Evolutionary conservation across 140 eudicot species (phyloP).

Genomic region (Erigeron philadelphicus): DNA sequence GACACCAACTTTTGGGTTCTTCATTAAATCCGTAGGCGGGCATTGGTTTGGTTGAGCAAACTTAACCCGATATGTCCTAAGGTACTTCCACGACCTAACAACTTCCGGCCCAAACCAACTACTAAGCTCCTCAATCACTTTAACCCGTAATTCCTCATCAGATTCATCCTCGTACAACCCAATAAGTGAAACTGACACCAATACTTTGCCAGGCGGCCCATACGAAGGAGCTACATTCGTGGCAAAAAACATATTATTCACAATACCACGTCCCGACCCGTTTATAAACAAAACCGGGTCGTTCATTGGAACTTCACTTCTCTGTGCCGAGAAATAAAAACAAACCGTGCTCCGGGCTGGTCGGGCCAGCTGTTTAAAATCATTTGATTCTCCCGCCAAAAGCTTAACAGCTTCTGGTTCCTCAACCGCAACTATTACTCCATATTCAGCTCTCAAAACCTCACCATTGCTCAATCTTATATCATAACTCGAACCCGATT

Average conservation of each 20-base stretch:
- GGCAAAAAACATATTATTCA: slow-evolving; percentile 47
- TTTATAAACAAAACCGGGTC: slow-evolving; percentile 82
- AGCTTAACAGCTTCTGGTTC: slow-evolving; percentile 64
- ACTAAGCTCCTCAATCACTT: slow-evolving; percentile 62
- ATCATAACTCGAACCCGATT: slow-evolving; percentile 17
- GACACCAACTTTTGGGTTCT: slow-evolving; percentile 45
- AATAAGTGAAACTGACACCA: slow-evolving; percentile 78
- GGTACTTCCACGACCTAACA: slow-evolving; percentile 54
- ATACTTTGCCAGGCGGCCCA: slow-evolving; percentile 52
- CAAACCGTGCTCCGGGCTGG: slow-evolving; percentile 63
- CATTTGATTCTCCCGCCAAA: slow-evolving; percentile 45
- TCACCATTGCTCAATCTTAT: slow-evolving; percentile 59
- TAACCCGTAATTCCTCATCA: slow-evolving; percentile 50
- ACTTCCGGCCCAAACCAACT: slow-evolving; percentile 66
- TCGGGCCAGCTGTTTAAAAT: slow-evolving; percentile 33
- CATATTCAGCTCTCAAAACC: slow-evolving; percentile 47
- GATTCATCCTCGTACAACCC: slow-evolving; percentile 49
- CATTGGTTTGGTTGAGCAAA: slow-evolving; percentile 92
- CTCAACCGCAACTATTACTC: slow-evolving; percentile 84
- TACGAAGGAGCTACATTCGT: slow-evolving; percentile 15
- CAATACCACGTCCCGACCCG: slow-evolving; percentile 84
- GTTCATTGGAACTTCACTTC: slow-evolving; percentile 36
- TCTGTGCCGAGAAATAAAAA: slow-evolving; percentile 59
- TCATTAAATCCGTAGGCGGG: slow-evolving; percentile 79
- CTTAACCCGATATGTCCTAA: slow-evolving; percentile 62